These are phyloP conservation scores for Lotmaria passim DNA, from an alignment of 208 protist genomes.

Conservation along the genomic window DNA sequence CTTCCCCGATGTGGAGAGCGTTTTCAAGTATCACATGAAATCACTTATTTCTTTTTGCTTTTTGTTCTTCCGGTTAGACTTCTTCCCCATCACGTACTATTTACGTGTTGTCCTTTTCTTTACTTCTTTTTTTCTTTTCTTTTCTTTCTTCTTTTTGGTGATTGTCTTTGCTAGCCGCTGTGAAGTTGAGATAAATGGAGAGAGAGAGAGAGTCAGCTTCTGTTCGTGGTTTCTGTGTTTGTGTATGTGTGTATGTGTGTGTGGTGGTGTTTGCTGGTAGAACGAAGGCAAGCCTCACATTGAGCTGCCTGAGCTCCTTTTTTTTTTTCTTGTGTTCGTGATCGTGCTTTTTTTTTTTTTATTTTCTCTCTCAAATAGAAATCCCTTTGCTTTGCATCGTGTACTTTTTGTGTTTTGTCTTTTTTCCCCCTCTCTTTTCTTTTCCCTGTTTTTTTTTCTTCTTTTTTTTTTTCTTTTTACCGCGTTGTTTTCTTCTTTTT, in stretches of 20 bases:
- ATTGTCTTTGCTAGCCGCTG: neutral
- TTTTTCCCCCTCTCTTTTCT: neutral
- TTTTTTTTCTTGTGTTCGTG: neutral
- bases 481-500: slow-evolving; percentile 17
- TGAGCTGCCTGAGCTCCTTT: neutral
- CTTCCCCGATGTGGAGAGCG: neutral
- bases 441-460: slow-evolving; percentile 26
- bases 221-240: slow-evolving; percentile 2
- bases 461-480: neutral
- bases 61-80: slow-evolving; percentile 4
- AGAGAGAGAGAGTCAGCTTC: too few relatives aligned
- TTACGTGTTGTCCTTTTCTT: neutral
- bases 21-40: neutral
- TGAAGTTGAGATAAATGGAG: neutral
- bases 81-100: neutral
- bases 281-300: neutral
- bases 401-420: neutral
- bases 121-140: slow-evolving; percentile 7
- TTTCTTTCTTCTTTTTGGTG: neutral
- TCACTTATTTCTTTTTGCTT: neutral
- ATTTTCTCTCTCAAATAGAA: neutral
- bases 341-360: slow-evolving; percentile 14
- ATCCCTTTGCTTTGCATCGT: neutral
- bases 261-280: neutral
- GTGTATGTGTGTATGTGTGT: slow-evolving; percentile 8